These are phyloP conservation scores for Fraxinus pennsylvanica DNA, from an alignment of 257 asterid genomes.

Conservation along the genomic window DNA sequence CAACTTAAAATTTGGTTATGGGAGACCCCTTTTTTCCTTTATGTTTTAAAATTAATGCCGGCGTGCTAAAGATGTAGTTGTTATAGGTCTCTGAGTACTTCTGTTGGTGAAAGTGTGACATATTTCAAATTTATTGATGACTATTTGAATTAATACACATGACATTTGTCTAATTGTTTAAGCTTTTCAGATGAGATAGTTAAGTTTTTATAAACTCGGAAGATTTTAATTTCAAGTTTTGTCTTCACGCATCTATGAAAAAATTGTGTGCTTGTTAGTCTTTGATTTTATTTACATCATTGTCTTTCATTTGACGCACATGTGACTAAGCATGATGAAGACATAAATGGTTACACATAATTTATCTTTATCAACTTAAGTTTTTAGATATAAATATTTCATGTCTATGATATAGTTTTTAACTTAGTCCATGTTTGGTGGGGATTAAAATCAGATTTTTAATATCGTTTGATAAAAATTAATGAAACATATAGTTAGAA, in stretches of 20 bases:
- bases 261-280: not conserved
- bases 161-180: not conserved
- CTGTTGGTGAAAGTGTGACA: not conserved
- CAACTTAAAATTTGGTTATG: not conserved
- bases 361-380: too few species aligned
- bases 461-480: too few species aligned
- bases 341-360: too few species aligned
- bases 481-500: too few species aligned
- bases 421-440: too few species aligned
- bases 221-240: not conserved
- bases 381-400: too few species aligned
- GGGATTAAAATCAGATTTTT: too few species aligned
- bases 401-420: too few species aligned
- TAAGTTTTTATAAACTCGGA: too few species aligned
- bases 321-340: not conserved
- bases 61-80: not conserved
- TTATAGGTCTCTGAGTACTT: not conserved
- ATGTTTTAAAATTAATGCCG: not conserved
- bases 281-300: not conserved
- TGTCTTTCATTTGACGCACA: not conserved
- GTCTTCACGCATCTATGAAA: too few species aligned
- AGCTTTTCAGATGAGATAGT: not conserved
- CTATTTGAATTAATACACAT: too few species aligned
- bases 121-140: not conserved
- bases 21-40: not conserved